These are phyloP conservation scores for Suillus cothurnatus DNA, from an alignment of 768 basidiomycete species.

Conservation along the genomic window DNA sequence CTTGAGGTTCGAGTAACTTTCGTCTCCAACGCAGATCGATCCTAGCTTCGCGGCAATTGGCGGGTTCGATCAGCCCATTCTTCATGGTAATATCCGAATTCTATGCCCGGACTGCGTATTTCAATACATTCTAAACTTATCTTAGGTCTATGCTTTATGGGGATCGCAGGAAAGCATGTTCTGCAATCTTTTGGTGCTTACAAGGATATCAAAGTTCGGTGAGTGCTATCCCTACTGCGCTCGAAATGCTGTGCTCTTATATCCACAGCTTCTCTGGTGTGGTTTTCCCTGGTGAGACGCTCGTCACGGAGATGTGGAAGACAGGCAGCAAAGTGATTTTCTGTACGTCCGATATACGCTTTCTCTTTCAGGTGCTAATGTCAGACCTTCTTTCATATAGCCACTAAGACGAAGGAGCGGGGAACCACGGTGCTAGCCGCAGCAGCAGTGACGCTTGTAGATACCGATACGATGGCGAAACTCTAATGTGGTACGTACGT, in stretches of 20 bases:
- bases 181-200: conserved; percentile 82
- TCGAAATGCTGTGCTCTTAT: neutral
- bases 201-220: conserved; percentile 95
- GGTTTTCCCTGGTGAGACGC: conserved; percentile 94
- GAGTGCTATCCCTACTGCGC: conserved; percentile 25
- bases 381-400: conserved; percentile 42
- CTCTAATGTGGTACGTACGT: conserved; percentile 39
- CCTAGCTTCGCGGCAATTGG: conserved; percentile 94
- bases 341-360: conserved; percentile 50
- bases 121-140: neutral
- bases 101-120: conserved; percentile 2
- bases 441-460: conserved; percentile 76
- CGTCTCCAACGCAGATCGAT: conserved; percentile 57
- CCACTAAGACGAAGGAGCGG: conserved; percentile 87
- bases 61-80: conserved; percentile 90
- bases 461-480: conserved; percentile 56
- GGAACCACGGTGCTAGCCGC: conserved; percentile 69
- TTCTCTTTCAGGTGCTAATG: neutral
- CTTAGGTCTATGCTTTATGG: conserved; percentile 85
- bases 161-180: conserved; percentile 91
- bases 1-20: neutral
- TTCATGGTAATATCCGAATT: conserved; percentile 53
- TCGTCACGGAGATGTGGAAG: conserved; percentile 98
- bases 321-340: conserved; percentile 91
- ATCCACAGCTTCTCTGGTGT: conserved; percentile 75